Evolutionary conservation across 2,329 filamentous ascomycete genomes (phyloP), one percentile per base, ranked within the genome.

Genomic region (Penicillium nordicum): DNA sequence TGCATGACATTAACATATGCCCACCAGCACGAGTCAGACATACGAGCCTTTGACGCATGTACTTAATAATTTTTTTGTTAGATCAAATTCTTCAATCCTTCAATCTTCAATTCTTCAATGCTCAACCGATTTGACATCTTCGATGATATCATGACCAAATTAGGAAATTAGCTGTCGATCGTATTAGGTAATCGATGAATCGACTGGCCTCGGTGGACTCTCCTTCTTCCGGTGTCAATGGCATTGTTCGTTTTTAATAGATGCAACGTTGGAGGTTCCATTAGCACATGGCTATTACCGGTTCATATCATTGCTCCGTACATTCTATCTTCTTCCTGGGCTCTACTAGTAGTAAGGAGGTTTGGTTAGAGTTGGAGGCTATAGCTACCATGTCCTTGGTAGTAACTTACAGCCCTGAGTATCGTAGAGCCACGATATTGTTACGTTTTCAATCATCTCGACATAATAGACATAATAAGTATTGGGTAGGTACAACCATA

Each of bases 21-120:
- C 58, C 32, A 46, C 29, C 54, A 57, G 62, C 57, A 65, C 42
- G 59, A 66, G 21, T 53, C 25, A 57, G 18, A 48, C 44, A 49
- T 50, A 44, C 27, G 5, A 43, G 11, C 52, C 30, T 21, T 52
- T 18, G 34, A 21, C 23, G 27, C 44, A 44, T 57, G 50, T 44
- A 54, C 45, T 50, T 54, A 48, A 53, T 50, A 36, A 23, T 34
- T 42, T 40, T 40, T 32, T 38, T 21, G 29, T 49, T 42, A 37
- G 44, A 42, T 8, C n/a, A 11, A 21, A 34, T 4, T 43, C 27
- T 36, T 21, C 41, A 30, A 37, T 38, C 27, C 27, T 34, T 21
- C 41, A 30, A 38, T 38, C 21, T 21, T 21, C 21, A 21, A 21
- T 38, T 43, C 27, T 36, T 21, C 50, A 30, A 38, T 38, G 21